Evolutionary conservation across 1,284 basidiomycete species (phyloP).

Genomic region (Irpex sp.): DNA sequence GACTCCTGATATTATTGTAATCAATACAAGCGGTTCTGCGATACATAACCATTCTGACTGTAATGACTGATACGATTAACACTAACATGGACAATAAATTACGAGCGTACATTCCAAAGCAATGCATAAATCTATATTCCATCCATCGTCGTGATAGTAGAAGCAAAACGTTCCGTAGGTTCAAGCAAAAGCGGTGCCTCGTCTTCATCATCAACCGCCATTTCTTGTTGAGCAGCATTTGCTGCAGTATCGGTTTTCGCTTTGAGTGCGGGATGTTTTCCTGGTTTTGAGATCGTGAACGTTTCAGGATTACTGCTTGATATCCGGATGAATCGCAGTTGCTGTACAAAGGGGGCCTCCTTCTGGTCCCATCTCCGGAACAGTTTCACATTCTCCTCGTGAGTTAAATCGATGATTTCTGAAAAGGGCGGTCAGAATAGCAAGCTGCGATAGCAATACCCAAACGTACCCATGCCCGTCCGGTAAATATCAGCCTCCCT

Average conservation of each 20-base stretch:
- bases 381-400: slow-evolving; percentile 65
- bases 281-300: slow-evolving; percentile 51
- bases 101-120: neutral
- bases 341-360: slow-evolving; percentile 69
- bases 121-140: slow-evolving; percentile 9
- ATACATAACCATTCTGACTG: neutral
- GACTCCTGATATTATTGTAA: neutral
- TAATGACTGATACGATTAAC: neutral
- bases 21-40: neutral
- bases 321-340: slow-evolving; percentile 76
- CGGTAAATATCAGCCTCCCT: slow-evolving; percentile 74
- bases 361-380: slow-evolving; percentile 79
- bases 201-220: slow-evolving; percentile 30
- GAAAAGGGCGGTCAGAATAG: slow-evolving; percentile 10
- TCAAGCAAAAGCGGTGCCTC: slow-evolving; percentile 30
- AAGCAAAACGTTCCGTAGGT: slow-evolving; percentile 33
- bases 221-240: slow-evolving; percentile 9
- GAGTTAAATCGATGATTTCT: slow-evolving; percentile 87
- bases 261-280: slow-evolving; percentile 47
- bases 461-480: slow-evolving; percentile 73
- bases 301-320: slow-evolving; percentile 49
- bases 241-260: neutral
- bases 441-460: slow-evolving; percentile 2
- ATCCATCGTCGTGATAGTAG: slow-evolving; percentile 44
- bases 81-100: neutral